phyloP scores from a whole-genome alignment of 208 protist genomes.

The Plasmodiophora brassicae region DNA sequence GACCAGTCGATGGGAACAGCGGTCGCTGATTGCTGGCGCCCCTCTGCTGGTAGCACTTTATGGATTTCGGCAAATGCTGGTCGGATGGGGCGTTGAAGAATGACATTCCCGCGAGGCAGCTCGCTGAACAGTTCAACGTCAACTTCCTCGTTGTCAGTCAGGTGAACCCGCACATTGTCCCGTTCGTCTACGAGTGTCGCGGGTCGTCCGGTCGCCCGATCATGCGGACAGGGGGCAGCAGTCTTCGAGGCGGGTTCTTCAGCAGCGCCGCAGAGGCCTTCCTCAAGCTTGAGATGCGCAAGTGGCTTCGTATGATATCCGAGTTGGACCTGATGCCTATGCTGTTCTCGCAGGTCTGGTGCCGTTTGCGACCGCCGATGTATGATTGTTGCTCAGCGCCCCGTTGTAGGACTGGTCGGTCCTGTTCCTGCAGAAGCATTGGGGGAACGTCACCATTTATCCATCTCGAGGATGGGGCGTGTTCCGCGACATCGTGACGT shows the following conservation, averaged over 20 bases:
- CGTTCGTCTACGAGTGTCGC: not conserved
- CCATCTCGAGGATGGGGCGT: not conserved
- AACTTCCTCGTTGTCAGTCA: not conserved
- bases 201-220: not conserved
- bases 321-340: not conserved
- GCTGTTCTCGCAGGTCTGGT: not conserved
- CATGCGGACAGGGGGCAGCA: not conserved
- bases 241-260: not conserved
- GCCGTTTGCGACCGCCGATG: not conserved
- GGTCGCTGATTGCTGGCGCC: not conserved
- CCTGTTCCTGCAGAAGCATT: not conserved
- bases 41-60: not conserved
- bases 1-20: not conserved
- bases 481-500: not conserved
- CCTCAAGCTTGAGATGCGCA: not conserved
- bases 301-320: not conserved
- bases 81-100: not conserved
- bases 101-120: not conserved
- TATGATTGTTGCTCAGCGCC: not conserved
- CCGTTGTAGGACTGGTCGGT: not conserved
- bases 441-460: not conserved
- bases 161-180: not conserved
- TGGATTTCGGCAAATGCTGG: not conserved
- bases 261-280: not conserved
- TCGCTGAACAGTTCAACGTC: not conserved